Percentiles rank a stretch among this genome's conserved stretches.
These are phyloP conservation scores for Pseudotulostoma volvatum DNA, from an alignment of 495 filamentous ascomycete species.

Conservation along the genomic window DNA sequence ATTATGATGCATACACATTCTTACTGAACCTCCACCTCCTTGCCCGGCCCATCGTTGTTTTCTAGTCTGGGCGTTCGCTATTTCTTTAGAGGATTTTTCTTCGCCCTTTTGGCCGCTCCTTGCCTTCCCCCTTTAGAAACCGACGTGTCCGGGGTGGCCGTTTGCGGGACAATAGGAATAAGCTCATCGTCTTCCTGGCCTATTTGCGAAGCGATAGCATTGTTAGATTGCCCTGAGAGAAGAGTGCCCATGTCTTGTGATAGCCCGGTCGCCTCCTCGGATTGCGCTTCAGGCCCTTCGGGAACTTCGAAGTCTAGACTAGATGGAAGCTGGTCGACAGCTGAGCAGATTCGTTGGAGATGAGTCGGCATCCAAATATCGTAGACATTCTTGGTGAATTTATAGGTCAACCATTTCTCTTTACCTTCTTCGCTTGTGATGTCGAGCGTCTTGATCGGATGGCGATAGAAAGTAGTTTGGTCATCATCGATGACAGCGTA, in stretches of 20 bases:
- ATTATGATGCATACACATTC: too few relatives aligned
- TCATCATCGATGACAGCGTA: conserved; percentile 12
- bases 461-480: conserved; percentile 9
- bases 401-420: conserved; percentile 21
- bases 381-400: too few relatives aligned
- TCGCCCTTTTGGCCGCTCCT: conserved; percentile 3
- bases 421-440: conserved; percentile 13
- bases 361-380: conserved; percentile 22
- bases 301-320: too few relatives aligned
- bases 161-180: conserved; percentile 1
- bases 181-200: background rate
- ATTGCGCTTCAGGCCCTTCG: too few relatives aligned
- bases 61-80: too few relatives aligned
- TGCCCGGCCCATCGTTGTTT: too few relatives aligned
- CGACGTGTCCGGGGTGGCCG: conserved; percentile 3
- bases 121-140: conserved; percentile 1
- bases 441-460: conserved; percentile 8
- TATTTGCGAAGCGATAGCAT: background rate
- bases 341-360: conserved; percentile 15
- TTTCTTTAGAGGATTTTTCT: conserved; percentile 1
- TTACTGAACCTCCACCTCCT: too few relatives aligned
- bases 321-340: too few relatives aligned
- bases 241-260: too few relatives aligned
- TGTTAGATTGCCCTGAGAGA: too few relatives aligned
- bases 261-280: too few relatives aligned